phyloP scores from a whole-genome alignment of 805 yeast species.

The Myxozyma lipomycoides region DNA sequence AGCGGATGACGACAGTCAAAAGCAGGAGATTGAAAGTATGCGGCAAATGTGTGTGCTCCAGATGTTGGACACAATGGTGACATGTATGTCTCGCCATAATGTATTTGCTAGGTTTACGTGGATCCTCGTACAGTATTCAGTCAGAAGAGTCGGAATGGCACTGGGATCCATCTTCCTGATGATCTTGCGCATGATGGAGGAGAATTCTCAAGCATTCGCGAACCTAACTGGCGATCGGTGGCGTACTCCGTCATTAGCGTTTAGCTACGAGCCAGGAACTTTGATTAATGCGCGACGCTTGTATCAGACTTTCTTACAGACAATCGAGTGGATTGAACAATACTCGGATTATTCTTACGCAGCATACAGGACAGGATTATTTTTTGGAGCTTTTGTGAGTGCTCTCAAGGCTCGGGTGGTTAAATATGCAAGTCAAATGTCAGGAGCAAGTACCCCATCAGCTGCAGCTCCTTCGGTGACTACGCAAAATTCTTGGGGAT shows the following conservation, averaged over 20 bases:
- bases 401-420: not conserved
- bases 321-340: conserved; percentile 4
- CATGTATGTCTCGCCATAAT: conserved; percentile 14
- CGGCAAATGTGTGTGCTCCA: conserved; percentile 12
- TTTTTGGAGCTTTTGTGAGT: not conserved
- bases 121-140: conserved; percentile 13
- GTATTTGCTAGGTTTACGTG: conserved; percentile 18
- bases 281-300: conserved; percentile 8
- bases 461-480: not conserved
- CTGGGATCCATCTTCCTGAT: not conserved
- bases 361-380: conserved; percentile 3
- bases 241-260: conserved; percentile 17
- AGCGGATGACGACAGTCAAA: not conserved
- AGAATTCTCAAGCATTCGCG: conserved; percentile 2
- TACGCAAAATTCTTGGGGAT: not conserved
- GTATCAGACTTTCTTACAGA: conserved; percentile 8
- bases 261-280: conserved; percentile 10
- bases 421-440: not conserved
- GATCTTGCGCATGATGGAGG: conserved; percentile 3
- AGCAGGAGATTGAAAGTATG: not conserved
- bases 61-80: conserved; percentile 16
- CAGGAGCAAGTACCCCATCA: not conserved
- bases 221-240: conserved; percentile 6
- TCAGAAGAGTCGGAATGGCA: conserved; percentile 5
- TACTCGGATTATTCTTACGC: not conserved